Percentiles rank a stretch among this genome's conserved stretches.
Conservation (phyloP, 1,139 yeast species). For the Yamadazyma dendronema region DNA sequence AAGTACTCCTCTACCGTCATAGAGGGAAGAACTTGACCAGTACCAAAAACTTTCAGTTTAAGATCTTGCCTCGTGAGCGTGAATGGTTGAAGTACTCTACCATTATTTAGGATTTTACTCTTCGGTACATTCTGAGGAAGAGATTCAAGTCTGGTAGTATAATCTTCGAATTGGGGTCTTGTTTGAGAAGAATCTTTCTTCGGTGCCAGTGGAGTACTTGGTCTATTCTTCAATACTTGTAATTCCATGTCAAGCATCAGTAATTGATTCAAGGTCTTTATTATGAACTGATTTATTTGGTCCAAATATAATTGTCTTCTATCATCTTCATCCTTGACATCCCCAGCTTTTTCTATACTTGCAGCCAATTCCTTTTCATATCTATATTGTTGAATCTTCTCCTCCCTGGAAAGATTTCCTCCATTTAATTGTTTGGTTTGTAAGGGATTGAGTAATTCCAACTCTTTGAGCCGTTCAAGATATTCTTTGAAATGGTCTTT, state of each 20-base stretch:
- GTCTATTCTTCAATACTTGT: slow-evolving; percentile 47
- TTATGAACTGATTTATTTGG: slow-evolving; percentile 50
- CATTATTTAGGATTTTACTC: slow-evolving; percentile 53
- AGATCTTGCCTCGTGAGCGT: slow-evolving; percentile 69
- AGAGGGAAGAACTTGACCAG: slow-evolving; percentile 91
- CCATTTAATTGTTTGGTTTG: slow-evolving; percentile 36
- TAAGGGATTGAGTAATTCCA: slow-evolving; percentile 36
- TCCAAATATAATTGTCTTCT: slow-evolving; percentile 53
- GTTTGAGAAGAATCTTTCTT: slow-evolving; percentile 13
- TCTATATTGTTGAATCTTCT: slow-evolving; percentile 69
- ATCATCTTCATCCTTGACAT: slow-evolving; percentile 54
- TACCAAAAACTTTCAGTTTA: slow-evolving; percentile 71
- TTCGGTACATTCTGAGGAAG: slow-evolving; percentile 31
- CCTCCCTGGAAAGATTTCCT: slow-evolving; percentile 52
- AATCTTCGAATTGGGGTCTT: slow-evolving; percentile 23
- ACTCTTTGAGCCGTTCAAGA: slow-evolving; percentile 37
- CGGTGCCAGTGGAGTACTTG: slow-evolving; percentile 17
- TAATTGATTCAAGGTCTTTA: slow-evolving; percentile 54
- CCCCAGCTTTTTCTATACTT: slow-evolving; percentile 40
- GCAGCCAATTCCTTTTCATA: slow-evolving; percentile 53
- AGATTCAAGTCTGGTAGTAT: slow-evolving; percentile 54
- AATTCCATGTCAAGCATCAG: slow-evolving; percentile 58
- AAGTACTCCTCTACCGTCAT: slow-evolving; percentile 92
- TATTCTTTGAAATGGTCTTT: slow-evolving; percentile 44
- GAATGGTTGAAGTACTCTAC: slow-evolving; percentile 82